Percentiles rank a stretch among this genome's conserved stretches.
These are phyloP conservation scores for Diatrype stigma DNA, from an alignment of 2,329 filamentous ascomycete species.

Conservation along the genomic window DNA sequence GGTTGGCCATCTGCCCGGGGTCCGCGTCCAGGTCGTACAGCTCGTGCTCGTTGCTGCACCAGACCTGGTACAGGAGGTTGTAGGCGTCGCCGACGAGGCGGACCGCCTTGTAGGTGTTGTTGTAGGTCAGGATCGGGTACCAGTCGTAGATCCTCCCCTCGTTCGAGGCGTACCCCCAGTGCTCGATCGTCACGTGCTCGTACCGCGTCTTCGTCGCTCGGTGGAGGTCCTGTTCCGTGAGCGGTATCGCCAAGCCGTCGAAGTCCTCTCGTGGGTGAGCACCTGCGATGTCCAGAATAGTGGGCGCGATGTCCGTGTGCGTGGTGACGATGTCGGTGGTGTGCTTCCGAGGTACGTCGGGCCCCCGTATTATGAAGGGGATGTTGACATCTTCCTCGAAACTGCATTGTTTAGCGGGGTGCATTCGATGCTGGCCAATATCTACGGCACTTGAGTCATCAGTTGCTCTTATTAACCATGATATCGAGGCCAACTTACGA, in stretches of 20 bases:
- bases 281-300: conserved; percentile 45
- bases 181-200: conserved; percentile 47
- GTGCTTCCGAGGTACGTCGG: conserved; percentile 39
- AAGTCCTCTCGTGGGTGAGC: conserved; percentile 44
- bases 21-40: conserved; percentile 44
- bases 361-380: conserved; percentile 53
- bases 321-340: conserved; percentile 47
- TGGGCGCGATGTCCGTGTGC: conserved; percentile 62
- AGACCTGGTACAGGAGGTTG: conserved; percentile 41
- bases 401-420: conserved; percentile 53
- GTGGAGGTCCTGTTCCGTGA: conserved; percentile 13
- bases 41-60: conserved; percentile 56
- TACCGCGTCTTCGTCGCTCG: conserved; percentile 24
- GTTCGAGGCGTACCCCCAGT: conserved; percentile 35
- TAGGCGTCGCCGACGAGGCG: conserved; percentile 44
- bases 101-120: conserved; percentile 54
- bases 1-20: conserved; percentile 23
- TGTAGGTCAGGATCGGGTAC: conserved; percentile 20
- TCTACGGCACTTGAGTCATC: conserved; percentile 21
- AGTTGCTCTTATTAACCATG: neutral
- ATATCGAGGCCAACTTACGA: conserved; percentile 19
- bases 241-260: conserved; percentile 50
- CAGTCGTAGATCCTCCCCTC: conserved; percentile 25
- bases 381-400: conserved; percentile 59
- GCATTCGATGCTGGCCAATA: conserved; percentile 54